Base-by-base conservation (phyloP, 1,284 basidiomycete genomes). In the Tremellales sp. region DNA sequence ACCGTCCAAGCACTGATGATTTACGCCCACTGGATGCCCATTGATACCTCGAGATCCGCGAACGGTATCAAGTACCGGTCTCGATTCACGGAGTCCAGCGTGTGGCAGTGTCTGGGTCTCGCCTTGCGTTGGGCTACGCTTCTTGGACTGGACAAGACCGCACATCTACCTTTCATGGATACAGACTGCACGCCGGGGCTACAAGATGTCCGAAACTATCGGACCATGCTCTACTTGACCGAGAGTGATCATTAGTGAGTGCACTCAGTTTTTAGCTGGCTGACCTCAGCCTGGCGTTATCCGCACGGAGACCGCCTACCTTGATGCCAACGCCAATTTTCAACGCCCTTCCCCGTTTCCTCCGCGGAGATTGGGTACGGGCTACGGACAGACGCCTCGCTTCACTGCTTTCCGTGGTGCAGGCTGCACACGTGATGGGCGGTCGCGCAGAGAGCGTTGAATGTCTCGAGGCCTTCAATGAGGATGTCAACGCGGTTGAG, bases 241-340 rank as follows among this genome's bases (percentile, higher is more conserved):
- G 55, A 57, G 37, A 54, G 52, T 34, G 55, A 57, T 46, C 47
- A 54, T 33, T 54, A 57, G 55, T 57, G 40, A 44, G 55, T 43
- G 3, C n/a, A 18, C 27, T 9, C 3, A 21, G 28, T 12, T 18
- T 21, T 9, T 9, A 40, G 10, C 16, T n/a, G 10, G 31, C 22
- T 45, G 18, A 52, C 35, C 9, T 37, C n/a, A 57, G 55, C 32
- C 34, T 57, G 6, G 52, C 55, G n/a, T 26, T 57, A 4, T 51
- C 52, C 6, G 44, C 52, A 25, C 37, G 53, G 10, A 10, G 43
- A 29, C 32, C 46, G 10, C 50, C 55, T 12, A 51, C 45, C 9
- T 44, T 54, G 4, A 13, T 28, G n/a, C 38, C 53, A n/a, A 26
- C 38, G 14, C 21, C 32, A 3, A 28, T 53, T 6, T 43, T 38